Conservation (phyloP, 495 filamentous ascomycete species). For the Hypoxylon rickii region DNA sequence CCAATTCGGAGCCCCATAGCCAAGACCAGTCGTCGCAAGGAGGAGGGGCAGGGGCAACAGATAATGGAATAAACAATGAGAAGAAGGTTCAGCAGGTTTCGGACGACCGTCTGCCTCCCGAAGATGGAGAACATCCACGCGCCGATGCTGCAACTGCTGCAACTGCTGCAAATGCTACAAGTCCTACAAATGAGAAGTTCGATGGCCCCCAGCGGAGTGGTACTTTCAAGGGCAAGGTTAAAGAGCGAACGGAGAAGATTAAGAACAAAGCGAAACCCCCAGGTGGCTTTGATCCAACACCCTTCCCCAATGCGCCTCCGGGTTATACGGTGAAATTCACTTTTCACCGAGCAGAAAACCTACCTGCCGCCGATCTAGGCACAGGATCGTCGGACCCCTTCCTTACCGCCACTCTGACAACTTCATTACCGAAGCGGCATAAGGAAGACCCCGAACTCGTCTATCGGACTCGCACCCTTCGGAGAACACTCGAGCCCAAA, state of each 20-base stretch:
- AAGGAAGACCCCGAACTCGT: slow-evolving; percentile 74
- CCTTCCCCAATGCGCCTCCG: slow-evolving; percentile 69
- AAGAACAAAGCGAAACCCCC: slow-evolving; percentile 67
- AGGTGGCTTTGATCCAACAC: slow-evolving; percentile 80
- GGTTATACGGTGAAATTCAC: slow-evolving; percentile 86
- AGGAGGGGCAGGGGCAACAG: no score
- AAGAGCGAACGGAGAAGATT: slow-evolving; percentile 61
- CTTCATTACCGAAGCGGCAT: slow-evolving; percentile 68
- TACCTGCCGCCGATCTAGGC: slow-evolving; percentile 81
- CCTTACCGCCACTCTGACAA: slow-evolving; percentile 68
- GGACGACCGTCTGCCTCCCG: slow-evolving; percentile 12
- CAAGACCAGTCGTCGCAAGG: slow-evolving; percentile 23
- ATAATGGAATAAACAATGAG: slow-evolving; percentile 22
- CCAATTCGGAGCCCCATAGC: slow-evolving; percentile 10
- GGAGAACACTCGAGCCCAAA: slow-evolving; percentile 67
- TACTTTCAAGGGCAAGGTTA: slow-evolving; percentile 52
- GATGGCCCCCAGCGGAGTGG: slow-evolving; percentile 8
- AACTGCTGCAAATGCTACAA: no score
- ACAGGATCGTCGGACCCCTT: slow-evolving; percentile 84
- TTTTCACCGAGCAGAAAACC: slow-evolving; percentile 77
- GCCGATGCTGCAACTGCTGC: slow-evolving; percentile 4
- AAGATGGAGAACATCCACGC: slow-evolving; percentile 9
- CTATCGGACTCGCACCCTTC: slow-evolving; percentile 78
- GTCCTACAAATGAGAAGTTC: slow-evolving; percentile 30
- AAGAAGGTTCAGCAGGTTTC: slow-evolving; percentile 22